These are phyloP conservation scores for Gossypium thurberi DNA, from an alignment of 345 rosid species.

Conservation along the genomic window DNA sequence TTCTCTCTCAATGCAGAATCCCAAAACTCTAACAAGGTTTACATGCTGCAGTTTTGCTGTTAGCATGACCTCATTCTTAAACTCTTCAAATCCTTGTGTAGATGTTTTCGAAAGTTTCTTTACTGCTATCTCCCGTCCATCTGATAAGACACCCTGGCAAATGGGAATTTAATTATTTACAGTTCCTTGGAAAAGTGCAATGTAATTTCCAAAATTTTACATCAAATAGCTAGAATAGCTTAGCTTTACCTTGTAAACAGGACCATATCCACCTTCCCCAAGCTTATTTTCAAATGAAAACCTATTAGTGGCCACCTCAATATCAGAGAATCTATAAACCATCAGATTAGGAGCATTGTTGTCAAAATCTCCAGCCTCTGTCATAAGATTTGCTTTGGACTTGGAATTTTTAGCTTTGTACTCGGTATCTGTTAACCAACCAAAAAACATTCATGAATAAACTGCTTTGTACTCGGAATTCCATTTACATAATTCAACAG, in stretches of 20 bases:
- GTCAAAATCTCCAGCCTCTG: slow-evolving; percentile 3
- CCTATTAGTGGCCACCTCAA: slow-evolving; percentile 4
- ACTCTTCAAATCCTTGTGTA: slow-evolving; percentile 13
- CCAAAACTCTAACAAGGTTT: slow-evolving; percentile 13
- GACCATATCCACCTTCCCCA: slow-evolving; percentile 23
- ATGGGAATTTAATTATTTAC: neutral
- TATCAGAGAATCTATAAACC: slow-evolving; percentile 3
- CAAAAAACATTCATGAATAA: neutral
- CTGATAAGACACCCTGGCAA: slow-evolving; percentile 12
- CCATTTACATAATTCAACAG: too few relatives aligned
- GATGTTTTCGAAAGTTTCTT: slow-evolving; percentile 21
- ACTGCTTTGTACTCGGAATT: too few relatives aligned
- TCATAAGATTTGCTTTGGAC: neutral
- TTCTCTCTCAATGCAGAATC: slow-evolving; percentile 11
- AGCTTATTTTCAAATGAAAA: slow-evolving; percentile 16
- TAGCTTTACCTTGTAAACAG: slow-evolving; percentile 3
- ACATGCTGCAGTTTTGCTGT: slow-evolving; percentile 18
- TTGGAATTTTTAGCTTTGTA: neutral
- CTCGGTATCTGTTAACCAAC: neutral
- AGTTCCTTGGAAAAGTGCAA: neutral
- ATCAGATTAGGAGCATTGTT: neutral
- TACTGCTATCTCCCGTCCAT: slow-evolving; percentile 17
- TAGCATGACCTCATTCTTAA: slow-evolving; percentile 22
- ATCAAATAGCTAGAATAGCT: too few relatives aligned
- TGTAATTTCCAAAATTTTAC: neutral